These are phyloP conservation scores for Tetracentron sinense DNA, from an alignment of 164 flowering plant species.

Conservation along the genomic window DNA sequence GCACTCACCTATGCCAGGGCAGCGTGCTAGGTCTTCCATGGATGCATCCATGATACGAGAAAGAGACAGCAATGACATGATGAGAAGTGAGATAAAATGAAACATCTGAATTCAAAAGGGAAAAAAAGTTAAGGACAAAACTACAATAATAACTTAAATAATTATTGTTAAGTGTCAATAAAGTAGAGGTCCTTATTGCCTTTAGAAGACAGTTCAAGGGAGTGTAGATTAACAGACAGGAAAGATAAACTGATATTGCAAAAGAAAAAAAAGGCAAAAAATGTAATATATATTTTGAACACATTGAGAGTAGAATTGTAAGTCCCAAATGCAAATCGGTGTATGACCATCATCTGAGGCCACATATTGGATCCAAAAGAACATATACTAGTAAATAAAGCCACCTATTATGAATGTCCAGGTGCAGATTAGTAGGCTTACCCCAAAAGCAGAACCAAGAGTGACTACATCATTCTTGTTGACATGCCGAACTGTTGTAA, in stretches of 20 bases:
- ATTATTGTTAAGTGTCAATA: no score
- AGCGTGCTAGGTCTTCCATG: constrained; percentile 93
- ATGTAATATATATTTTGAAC: no score
- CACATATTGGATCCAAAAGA: no score
- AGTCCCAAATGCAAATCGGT: no score
- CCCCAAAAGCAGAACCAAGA: constrained; percentile 96
- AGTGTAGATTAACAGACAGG: no score
- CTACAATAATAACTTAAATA: background rate
- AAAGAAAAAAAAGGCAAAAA: no score
- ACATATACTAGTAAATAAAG: no score
- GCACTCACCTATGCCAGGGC: constrained; percentile 96
- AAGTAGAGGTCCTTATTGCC: no score
- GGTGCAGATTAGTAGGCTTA: constrained; percentile 35
- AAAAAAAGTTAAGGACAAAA: background rate
- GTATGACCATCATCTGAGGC: no score
- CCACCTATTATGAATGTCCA: no score
- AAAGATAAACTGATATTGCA: background rate
- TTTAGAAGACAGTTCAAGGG: no score
- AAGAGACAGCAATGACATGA: constrained; percentile 59
- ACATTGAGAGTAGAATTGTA: no score
- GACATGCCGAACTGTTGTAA: constrained; percentile 76
- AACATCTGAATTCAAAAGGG: background rate
- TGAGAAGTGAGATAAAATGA: background rate
- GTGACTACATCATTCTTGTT: constrained; percentile 99
- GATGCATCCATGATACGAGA: constrained; percentile 90